phyloP scores from a whole-genome alignment of 1,139 yeast genomes.

The Suhomyces coccinellae region DNA sequence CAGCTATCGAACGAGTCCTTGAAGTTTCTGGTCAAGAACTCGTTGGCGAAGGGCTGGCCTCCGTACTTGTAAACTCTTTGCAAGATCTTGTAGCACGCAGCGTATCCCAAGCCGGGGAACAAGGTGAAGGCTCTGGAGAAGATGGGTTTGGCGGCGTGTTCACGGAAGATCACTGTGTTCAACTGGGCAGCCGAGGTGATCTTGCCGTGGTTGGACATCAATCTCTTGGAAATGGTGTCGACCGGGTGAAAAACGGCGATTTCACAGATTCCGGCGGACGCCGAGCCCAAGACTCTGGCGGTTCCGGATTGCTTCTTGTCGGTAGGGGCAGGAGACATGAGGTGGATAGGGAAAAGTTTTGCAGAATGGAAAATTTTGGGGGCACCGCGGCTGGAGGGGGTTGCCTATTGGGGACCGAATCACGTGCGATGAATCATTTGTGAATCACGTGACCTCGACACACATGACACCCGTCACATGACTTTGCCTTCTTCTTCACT shows the following conservation, averaged over 20 bases:
- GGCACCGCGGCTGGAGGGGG: conserved; percentile 17
- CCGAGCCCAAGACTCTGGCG: conserved; percentile 95
- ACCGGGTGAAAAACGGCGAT: conserved; percentile 98
- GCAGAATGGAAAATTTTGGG: conserved; percentile 12
- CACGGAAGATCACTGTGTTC: conserved; percentile 83
- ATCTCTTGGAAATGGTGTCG: conserved; percentile 95
- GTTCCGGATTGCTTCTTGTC: conserved; percentile 87
- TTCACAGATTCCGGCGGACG: conserved; percentile 96
- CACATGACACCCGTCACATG: neutral
- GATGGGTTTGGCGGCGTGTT: conserved; percentile 70
- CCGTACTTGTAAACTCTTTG: conserved; percentile 99
- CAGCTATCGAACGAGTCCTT: conserved; percentile 65
- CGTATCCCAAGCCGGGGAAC: conserved; percentile 98
- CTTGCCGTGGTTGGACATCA: conserved; percentile 90
- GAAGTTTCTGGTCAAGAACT: conserved; percentile 77
- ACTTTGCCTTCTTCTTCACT: neutral
- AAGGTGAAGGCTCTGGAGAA: conserved; percentile 75
- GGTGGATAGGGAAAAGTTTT: conserved; percentile 4
- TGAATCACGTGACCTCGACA: neutral
- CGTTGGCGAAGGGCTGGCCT: conserved; percentile 98
- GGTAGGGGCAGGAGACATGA: conserved; percentile 52
- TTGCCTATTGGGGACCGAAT: conserved; percentile 10
- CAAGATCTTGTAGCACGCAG: conserved; percentile 93
- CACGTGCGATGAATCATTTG: too few relatives aligned
- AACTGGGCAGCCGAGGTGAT: conserved; percentile 64